Evolutionary conservation across 495 filamentous ascomycete genomes (phyloP).

Genomic region (Apiosordaria backusii): DNA sequence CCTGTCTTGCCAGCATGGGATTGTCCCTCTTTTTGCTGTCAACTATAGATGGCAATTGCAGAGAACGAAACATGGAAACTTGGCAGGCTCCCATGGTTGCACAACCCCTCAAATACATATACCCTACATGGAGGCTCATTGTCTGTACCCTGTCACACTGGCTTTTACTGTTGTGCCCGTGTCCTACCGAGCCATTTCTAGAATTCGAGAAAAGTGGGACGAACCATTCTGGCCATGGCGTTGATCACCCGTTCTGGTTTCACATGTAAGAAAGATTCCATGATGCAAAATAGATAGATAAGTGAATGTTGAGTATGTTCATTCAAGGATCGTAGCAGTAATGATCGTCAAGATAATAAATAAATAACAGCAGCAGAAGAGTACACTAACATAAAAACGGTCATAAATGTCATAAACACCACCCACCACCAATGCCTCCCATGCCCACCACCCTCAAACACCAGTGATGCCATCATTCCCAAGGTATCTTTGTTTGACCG

Average conservation of each 20-base stretch:
- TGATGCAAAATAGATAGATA: too few species aligned
- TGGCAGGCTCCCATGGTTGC: too few species aligned
- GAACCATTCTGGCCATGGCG: too few species aligned
- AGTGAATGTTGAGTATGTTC: too few species aligned
- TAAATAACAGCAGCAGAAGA: not conserved
- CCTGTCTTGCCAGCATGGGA: not conserved
- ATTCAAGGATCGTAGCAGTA: not conserved
- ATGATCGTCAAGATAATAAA: not conserved
- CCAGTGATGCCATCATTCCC: not conserved
- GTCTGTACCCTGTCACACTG: not conserved
- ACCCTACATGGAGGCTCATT: too few species aligned
- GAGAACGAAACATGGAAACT: not conserved
- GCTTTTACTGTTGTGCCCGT: too few species aligned
- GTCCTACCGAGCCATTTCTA: too few species aligned
- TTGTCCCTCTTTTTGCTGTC: not conserved
- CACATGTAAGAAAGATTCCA: too few species aligned
- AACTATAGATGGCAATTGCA: not conserved
- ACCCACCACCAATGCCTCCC: slow-evolving; percentile 1
- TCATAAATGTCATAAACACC: slow-evolving; percentile 8
- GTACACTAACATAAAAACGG: not conserved
- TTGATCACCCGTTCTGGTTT: too few species aligned
- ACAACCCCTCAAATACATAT: too few species aligned
- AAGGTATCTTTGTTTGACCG: not conserved
- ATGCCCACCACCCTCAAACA: not conserved
- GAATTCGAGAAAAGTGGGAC: too few species aligned